These are phyloP conservation scores for Elongisporangium prolatum DNA, from an alignment of 352 stramenopile species.

Conservation along the genomic window DNA sequence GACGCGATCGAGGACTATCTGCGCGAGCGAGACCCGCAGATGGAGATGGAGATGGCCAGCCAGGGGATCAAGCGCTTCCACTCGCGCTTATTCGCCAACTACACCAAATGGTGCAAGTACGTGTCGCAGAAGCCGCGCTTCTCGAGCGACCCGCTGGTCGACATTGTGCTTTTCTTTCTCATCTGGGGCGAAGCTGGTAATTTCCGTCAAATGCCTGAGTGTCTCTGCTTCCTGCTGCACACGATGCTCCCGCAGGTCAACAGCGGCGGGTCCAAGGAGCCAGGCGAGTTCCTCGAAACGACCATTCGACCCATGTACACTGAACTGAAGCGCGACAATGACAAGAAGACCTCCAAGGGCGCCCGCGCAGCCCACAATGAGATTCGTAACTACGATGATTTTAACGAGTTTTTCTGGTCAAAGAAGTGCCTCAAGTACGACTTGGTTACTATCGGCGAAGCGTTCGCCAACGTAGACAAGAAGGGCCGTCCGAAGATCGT, in stretches of 20 bases:
- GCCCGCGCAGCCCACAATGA: constrained; percentile 57
- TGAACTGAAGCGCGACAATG: constrained; percentile 68
- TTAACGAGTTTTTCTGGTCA: constrained; percentile 87
- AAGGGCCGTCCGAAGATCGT: constrained; percentile 76
- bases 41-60: constrained; percentile 61
- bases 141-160: constrained; percentile 66
- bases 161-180: constrained; percentile 74
- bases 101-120: constrained; percentile 86
- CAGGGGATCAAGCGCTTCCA: constrained; percentile 68
- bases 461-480: constrained; percentile 68
- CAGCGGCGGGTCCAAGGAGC: constrained; percentile 41
- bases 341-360: constrained; percentile 83
- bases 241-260: constrained; percentile 62
- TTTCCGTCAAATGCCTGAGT: constrained; percentile 78
- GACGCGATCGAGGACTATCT: constrained; percentile 24
- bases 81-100: constrained; percentile 70
- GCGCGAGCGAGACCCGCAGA: constrained; percentile 54
- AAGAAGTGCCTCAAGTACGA: constrained; percentile 82
- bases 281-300: constrained; percentile 53
- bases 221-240: constrained; percentile 75
- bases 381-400: constrained; percentile 86
- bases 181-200: constrained; percentile 84
- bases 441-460: constrained; percentile 52
- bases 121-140: constrained; percentile 73
- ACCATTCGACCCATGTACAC: constrained; percentile 77